phyloP scores from a whole-genome alignment of 83 land plant species.

The Diphasiastrum complanatum region DNA sequence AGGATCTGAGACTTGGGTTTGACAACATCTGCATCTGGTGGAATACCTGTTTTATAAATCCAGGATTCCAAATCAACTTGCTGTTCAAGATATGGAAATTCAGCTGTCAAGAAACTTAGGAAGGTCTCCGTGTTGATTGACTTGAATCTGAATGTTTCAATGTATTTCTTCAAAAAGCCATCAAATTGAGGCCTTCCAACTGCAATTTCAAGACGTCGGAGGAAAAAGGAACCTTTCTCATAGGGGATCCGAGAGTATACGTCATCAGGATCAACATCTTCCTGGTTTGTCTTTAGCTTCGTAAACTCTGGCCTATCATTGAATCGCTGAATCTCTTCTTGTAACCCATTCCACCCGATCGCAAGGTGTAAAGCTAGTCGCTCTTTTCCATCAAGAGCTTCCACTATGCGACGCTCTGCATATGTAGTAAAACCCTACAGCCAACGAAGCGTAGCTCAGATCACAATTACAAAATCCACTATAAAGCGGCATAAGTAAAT shows the following conservation, averaged over 20 bases:
- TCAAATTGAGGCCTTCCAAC: no score
- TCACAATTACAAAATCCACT: no score
- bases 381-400: constrained; percentile 74
- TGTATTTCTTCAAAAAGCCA: neutral
- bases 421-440: no score
- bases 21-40: neutral
- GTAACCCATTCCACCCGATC: constrained; percentile 69
- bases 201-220: constrained; percentile 81
- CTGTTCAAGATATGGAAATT: neutral
- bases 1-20: neutral
- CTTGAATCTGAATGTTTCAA: neutral
- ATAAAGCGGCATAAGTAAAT: no score
- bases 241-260: constrained; percentile 80
- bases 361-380: constrained; percentile 64
- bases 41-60: neutral
- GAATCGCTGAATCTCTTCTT: constrained; percentile 67
- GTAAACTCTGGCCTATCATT: constrained; percentile 82
- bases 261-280: constrained; percentile 82
- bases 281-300: constrained; percentile 68
- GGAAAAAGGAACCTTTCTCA: constrained; percentile 87
- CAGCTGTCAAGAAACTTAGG: neutral
- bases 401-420: constrained; percentile 88
- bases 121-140: neutral
- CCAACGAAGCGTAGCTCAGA: no score
- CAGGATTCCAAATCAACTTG: neutral